Base-by-base conservation (phyloP, 139 green algal genomes). In the Penium margaritaceum region DNA sequence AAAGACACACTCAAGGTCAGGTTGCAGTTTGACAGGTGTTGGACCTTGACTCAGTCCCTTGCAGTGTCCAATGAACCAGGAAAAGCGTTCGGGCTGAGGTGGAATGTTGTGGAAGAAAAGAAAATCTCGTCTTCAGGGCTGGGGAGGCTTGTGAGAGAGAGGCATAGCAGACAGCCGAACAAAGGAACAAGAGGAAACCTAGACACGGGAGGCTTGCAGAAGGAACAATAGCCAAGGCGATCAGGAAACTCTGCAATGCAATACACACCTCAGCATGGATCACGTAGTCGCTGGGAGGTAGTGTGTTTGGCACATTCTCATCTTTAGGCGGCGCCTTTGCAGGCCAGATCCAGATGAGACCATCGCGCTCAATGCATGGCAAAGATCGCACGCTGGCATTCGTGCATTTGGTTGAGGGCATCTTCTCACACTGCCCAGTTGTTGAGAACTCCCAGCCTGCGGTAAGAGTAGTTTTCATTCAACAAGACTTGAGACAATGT, bases 361-460 rank as follows among this genome's bases (percentile, higher is more conserved):
- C 94, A 47, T 97, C 92, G 37, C 85, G 84, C 84, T 99, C 94
- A 0, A 81, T 71, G 41, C 87, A 85, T 0, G 88, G 87, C 74
- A 97, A 78, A 30, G 88, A 70, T 0, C 78, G 67, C 37, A 98
- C 91, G 1, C 75, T 47, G n/a, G 96, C 85, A 5, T 70, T 61
- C 29, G 47, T 70, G 21, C 67, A 35, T 17, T 27, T 44, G 6
- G 89, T 97, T 33, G 83, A 91, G 5, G 94, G 94, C 94, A 97
- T 98, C 81, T 92, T 89, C 5, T 83, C 89, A 82, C 91, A 97
- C 76, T 81, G 44, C 3, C 94, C 94, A 3, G 73, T 36, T 9
- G 75, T 85, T 67, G 90, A 77, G 81, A 92, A 97, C 72, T 90
- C 63, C 94, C 94, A 98, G 37, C 91, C 73, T 80, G 63, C 35